phyloP scores from a whole-genome alignment of 2,329 filamentous ascomycete genomes.

The Cladosporium sp. region DNA sequence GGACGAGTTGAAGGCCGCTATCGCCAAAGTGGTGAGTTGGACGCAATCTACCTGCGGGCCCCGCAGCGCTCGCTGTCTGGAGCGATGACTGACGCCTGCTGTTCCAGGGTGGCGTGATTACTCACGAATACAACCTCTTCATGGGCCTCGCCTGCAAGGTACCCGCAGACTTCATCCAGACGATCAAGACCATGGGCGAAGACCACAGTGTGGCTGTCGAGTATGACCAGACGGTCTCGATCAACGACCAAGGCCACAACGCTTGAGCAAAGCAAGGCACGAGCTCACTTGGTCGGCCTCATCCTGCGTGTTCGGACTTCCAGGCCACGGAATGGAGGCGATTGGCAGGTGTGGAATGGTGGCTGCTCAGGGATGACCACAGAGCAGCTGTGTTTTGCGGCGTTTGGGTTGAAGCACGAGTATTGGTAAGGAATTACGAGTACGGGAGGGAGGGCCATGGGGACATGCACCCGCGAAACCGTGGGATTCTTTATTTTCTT shows the following conservation, averaged over 20 bases:
- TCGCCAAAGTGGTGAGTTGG: conserved; percentile 60
- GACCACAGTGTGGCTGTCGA: conserved; percentile 69
- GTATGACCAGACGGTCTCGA: conserved; percentile 67
- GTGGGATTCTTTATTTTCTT: not conserved
- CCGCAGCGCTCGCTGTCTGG: not conserved
- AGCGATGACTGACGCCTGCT: conserved; percentile 5
- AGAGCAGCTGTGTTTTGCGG: conserved; percentile 7
- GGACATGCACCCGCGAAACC: not conserved
- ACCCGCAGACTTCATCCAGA: conserved; percentile 67
- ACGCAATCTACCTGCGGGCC: not conserved
- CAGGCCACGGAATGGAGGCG: conserved; percentile 15
- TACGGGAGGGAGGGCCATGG: not conserved
- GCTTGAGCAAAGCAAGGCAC: conserved; percentile 2
- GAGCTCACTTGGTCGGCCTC: not conserved
- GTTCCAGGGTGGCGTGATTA: conserved; percentile 68
- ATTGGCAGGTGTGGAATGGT: conserved; percentile 2
- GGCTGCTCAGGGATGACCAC: conserved; percentile 1
- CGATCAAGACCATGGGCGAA: conserved; percentile 63
- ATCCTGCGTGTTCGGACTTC: conserved; percentile 16
- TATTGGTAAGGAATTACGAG: conserved; percentile 7
- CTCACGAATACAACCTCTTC: conserved; percentile 55
- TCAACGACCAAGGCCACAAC: conserved; percentile 12
- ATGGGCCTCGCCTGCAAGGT: conserved; percentile 53
- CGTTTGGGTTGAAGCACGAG: conserved; percentile 11
- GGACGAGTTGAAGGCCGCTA: conserved; percentile 68